Conservation (phyloP, 1,284 basidiomycete species). For the Erythrobasidium hasegawianum region DNA sequence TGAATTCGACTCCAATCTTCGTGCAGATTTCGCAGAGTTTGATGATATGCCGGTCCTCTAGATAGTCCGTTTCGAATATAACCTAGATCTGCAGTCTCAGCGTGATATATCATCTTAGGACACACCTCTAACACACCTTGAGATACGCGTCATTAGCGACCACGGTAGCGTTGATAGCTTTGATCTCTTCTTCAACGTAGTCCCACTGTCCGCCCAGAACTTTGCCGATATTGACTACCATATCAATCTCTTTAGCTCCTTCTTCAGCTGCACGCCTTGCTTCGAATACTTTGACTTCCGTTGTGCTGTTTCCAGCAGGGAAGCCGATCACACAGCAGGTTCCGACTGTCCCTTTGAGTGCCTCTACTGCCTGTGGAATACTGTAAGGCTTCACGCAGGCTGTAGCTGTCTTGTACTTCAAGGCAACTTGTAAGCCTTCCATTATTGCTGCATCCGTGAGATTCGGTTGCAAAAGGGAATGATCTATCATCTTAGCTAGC, state of each 20-base stretch:
- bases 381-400: slow-evolving; percentile 43
- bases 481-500: slow-evolving; percentile 43
- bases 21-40: slow-evolving; percentile 43
- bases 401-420: slow-evolving; percentile 39
- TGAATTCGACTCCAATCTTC: slow-evolving; percentile 40
- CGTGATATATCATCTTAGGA: no score
- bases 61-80: slow-evolving; percentile 43
- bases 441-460: slow-evolving; percentile 42
- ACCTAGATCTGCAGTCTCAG: no score
- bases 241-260: slow-evolving; percentile 42
- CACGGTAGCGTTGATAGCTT: slow-evolving; percentile 41
- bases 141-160: slow-evolving; percentile 36
- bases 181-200: slow-evolving; percentile 43
- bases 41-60: slow-evolving; percentile 40
- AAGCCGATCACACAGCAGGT: slow-evolving; percentile 43
- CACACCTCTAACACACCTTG: no score
- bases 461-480: slow-evolving; percentile 42
- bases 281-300: slow-evolving; percentile 30
- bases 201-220: slow-evolving; percentile 42
- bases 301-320: slow-evolving; percentile 42
- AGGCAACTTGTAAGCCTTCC: slow-evolving; percentile 37
- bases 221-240: slow-evolving; percentile 44
- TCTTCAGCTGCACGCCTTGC: slow-evolving; percentile 24
- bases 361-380: slow-evolving; percentile 39
- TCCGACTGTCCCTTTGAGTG: slow-evolving; percentile 37